Conservation (phyloP, 176 grass and related monocot species). For the Phoenix roebelenii region DNA sequence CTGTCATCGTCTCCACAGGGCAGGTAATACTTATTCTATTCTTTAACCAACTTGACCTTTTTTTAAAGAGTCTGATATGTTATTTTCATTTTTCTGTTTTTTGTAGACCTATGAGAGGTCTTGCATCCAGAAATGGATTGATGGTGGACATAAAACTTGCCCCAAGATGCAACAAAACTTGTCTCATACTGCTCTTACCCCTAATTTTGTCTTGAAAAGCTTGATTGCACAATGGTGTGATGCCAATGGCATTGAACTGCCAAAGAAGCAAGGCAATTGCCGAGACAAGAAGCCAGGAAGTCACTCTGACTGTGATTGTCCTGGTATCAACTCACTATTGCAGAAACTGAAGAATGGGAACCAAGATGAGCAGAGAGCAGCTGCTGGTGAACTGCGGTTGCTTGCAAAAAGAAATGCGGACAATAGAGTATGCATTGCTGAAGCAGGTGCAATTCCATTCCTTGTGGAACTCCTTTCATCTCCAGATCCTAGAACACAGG, state of each 20-base stretch:
- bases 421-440: constrained; percentile 82
- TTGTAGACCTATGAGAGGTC: constrained; percentile 81
- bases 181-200: constrained; percentile 56
- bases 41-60: not conserved
- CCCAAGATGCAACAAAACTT: constrained; percentile 73
- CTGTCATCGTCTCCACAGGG: constrained; percentile 82
- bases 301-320: constrained; percentile 52
- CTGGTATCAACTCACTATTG: constrained; percentile 59
- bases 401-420: constrained; percentile 91
- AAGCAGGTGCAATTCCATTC: constrained; percentile 74
- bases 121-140: constrained; percentile 95
- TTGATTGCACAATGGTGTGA: constrained; percentile 95
- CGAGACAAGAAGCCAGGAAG: constrained; percentile 45
- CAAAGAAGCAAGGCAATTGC: constrained; percentile 40
- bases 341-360: constrained; percentile 42
- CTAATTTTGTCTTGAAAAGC: constrained; percentile 92
- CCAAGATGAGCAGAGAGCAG: constrained; percentile 71
- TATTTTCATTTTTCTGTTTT: not conserved
- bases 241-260: constrained; percentile 77
- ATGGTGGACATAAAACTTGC: constrained; percentile 91
- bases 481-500: constrained; percentile 66
- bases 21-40: constrained; percentile 34
- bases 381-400: constrained; percentile 89
- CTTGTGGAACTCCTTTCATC: constrained; percentile 78
- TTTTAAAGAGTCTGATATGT: not conserved